phyloP scores from a whole-genome alignment of 192 early-diverging fungal genomes.

The Paraglomus brasilianum region DNA sequence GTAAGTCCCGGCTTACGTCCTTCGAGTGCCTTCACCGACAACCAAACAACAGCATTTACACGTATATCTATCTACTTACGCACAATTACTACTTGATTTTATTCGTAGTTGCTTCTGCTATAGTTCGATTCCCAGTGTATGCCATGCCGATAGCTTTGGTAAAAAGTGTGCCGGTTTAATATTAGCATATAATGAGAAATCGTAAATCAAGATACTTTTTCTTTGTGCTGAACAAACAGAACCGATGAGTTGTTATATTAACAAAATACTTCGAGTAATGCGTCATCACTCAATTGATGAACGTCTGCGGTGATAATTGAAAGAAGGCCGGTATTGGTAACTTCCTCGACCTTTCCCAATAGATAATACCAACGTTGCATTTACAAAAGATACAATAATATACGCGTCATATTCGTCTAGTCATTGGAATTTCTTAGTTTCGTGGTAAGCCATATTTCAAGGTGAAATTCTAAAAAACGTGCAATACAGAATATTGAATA shows the following conservation, averaged over 20 bases:
- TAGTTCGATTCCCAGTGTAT: conserved; percentile 74
- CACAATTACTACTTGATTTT: conserved; percentile 16
- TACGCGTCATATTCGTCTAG: conserved; percentile 72
- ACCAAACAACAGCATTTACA: no score
- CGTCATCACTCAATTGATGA: conserved; percentile 81
- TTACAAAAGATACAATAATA: conserved; percentile 91
- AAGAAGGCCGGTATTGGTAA: conserved; percentile 84
- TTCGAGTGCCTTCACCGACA: no score
- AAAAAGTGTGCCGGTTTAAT: background rate
- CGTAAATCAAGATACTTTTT: background rate
- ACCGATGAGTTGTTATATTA: background rate
- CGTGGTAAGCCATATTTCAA: no score
- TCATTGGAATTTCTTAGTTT: no score
- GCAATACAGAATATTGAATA: no score
- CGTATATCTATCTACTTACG: no score
- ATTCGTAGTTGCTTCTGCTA: conserved; percentile 80
- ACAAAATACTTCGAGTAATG: conserved; percentile 75
- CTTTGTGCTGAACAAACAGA: no score
- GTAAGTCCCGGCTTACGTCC: no score
- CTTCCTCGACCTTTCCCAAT: conserved; percentile 92
- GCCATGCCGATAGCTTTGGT: conserved; percentile 70
- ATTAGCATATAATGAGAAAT: background rate
- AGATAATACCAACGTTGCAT: conserved; percentile 88
- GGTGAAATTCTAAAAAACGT: no score
- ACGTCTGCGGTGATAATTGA: conserved; percentile 82